Percentiles rank a stretch among this genome's conserved stretches.
phyloP scores from a whole-genome alignment of 371 early-diverging fungal genomes.

The Haplosporangium sp. region DNA sequence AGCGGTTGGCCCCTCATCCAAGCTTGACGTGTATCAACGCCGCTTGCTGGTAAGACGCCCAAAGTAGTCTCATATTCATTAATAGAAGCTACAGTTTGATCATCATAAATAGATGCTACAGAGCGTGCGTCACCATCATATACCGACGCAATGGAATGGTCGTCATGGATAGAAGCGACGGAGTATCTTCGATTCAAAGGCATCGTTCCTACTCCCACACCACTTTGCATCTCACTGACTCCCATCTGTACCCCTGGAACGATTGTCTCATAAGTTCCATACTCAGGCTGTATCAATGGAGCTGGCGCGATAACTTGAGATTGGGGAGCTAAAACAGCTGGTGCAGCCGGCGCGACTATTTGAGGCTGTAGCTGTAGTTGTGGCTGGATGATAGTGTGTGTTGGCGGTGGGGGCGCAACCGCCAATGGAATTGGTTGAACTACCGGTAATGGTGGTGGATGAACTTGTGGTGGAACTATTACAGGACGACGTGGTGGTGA shows the following conservation, averaged over 20 bases:
- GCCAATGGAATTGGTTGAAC: conserved; percentile 4
- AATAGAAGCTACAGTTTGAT: conserved; percentile 17
- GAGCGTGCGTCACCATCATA: conserved; percentile 26
- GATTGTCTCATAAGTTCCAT: conserved; percentile 42
- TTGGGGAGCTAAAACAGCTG: conserved; percentile 9
- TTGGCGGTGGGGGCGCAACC: conserved; percentile 18
- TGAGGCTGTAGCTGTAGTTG: conserved; percentile 3
- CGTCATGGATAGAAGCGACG: conserved; percentile 40
- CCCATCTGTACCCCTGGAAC: conserved; percentile 25
- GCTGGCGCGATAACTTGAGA: conserved; percentile 8
- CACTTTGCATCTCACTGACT: background rate
- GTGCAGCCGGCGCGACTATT: conserved; percentile 7
- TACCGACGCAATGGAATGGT: conserved; percentile 19
- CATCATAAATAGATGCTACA: conserved; percentile 32
- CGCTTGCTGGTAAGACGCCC: background rate
- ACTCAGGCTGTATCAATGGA: conserved; percentile 12
- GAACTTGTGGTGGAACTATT: conserved; percentile 16
- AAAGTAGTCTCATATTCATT: conserved; percentile 10
- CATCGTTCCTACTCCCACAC: background rate
- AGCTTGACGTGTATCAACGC: background rate
- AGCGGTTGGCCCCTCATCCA: conserved; percentile 28
- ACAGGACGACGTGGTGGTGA: conserved; percentile 25
- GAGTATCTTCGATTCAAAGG: conserved; percentile 13
- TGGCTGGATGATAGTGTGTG: conserved; percentile 17
- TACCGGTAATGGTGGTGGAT: conserved; percentile 6